Base-by-base conservation (phyloP, 805 yeast genomes). In the Yamadazyma insecticola region DNA sequence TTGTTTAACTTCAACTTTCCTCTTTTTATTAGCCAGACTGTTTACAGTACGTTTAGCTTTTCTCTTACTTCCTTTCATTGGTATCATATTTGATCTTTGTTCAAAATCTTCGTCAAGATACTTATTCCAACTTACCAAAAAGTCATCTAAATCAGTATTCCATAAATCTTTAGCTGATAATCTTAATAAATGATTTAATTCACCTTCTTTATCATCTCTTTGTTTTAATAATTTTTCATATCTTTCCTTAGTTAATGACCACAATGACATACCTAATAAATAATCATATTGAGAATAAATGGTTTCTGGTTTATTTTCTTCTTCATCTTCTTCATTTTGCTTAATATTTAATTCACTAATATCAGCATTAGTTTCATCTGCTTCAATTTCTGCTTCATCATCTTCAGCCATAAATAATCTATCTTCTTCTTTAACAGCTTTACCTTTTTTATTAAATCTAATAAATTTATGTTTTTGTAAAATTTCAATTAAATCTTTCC, bases 201-300 rank as follows among this genome's bases (percentile, higher is more conserved):
- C 94, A 9, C 55, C 64, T 51, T 87, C 90, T 48, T 79, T 81
- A 16, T 66, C 80, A 35, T 77, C 85, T 39, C 76, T 72, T 52
- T 89, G 94, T 32, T 70, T 70, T 47, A 88, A 63, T 43, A 92
- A 64, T 44, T 74, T 79, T 48, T 86, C 89, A 51, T 89, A 92
- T 46, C 92, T 74, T 59, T 92, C 98, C 36, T 70, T 72, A 1
- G 98, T 90, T 51, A 92, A 74, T 22, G 96, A 82, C 92, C 96
- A 87, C 42, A 92, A 79, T 21, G 88, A 76, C 96, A 92, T 84
- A 32, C 92, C 94, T 32, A 92, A 67, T 41, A 92, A 67, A 47
- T 92, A 92, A 49, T 92, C 97, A 56, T 77, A 90, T 5, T 80
- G 68, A 7, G 87, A 74, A 30, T 70, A 69, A 11, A 74, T 60